phyloP scores from a whole-genome alignment of 2,329 filamentous ascomycete genomes.

The Stemphylium lycopersici region DNA sequence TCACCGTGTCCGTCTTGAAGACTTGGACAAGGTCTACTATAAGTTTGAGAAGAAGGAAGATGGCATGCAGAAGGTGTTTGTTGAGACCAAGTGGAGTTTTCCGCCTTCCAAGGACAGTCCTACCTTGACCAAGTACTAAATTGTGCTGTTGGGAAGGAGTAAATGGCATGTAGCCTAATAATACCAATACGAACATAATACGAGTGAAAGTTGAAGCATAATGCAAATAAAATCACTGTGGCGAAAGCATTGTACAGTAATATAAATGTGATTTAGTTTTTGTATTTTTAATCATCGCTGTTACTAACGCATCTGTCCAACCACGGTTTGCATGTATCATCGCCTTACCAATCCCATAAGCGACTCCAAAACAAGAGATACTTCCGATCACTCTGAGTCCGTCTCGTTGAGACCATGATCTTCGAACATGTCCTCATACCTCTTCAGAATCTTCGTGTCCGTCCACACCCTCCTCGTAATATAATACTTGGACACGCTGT shows the following conservation, averaged over 20 bases:
- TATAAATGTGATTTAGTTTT: no score
- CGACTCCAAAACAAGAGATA: no score
- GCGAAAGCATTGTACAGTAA: no score
- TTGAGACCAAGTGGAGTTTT: slow-evolving; percentile 64
- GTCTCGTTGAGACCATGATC: slow-evolving; percentile 2
- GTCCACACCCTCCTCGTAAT: slow-evolving; percentile 20
- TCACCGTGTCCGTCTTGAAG: slow-evolving; percentile 67
- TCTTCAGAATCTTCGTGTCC: slow-evolving; percentile 5
- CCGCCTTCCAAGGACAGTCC: slow-evolving; percentile 60
- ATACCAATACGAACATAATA: slow-evolving; percentile 8
- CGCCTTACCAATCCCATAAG: no score
- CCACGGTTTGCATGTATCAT: no score
- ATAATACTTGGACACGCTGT: slow-evolving; percentile 23
- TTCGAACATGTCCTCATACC: background rate
- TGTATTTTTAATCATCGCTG: no score
- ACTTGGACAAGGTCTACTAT: slow-evolving; percentile 59
- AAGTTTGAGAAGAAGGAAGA: slow-evolving; percentile 74
- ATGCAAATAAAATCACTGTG: background rate
- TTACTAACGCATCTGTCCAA: no score
- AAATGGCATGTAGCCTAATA: background rate
- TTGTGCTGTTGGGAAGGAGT: background rate
- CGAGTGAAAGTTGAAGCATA: background rate
- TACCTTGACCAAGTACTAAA: slow-evolving; percentile 54
- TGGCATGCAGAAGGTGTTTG: slow-evolving; percentile 80
- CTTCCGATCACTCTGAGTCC: background rate